Conservation (phyloP, 257 asterid species). For the Scutellaria barbata region DNA sequence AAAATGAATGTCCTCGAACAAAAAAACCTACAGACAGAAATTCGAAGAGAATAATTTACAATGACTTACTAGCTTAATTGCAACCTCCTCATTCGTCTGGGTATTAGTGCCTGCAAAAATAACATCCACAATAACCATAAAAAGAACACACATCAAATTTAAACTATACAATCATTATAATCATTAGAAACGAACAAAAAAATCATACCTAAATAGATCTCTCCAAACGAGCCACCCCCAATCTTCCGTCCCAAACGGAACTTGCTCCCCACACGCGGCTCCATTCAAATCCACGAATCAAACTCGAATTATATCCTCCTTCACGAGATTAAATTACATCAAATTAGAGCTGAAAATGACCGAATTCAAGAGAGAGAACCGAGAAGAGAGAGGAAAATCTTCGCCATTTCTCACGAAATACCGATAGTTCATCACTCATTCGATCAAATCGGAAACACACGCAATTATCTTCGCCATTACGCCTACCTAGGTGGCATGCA, state of each 20-base stretch:
- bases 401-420: constrained; percentile 39
- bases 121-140: not conserved
- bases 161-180: constrained; percentile 12
- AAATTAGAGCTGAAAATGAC: constrained; percentile 31
- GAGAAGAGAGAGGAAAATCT: constrained; percentile 15
- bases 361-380: constrained; percentile 31
- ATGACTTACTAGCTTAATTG: constrained; percentile 62
- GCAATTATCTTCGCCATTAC: constrained; percentile 22
- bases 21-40: not conserved
- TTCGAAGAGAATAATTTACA: not conserved
- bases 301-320: constrained; percentile 15
- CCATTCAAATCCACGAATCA: constrained; percentile 46
- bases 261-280: constrained; percentile 73
- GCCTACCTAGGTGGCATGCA: constrained; percentile 21
- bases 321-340: constrained; percentile 22
- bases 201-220: constrained; percentile 59
- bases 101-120: constrained; percentile 55
- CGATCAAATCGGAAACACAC: constrained; percentile 43
- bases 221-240: constrained; percentile 77
- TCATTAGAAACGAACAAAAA: not conserved
- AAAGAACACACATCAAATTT: not conserved
- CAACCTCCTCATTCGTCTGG: constrained; percentile 79
- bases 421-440: constrained; percentile 37
- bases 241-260: constrained; percentile 68
- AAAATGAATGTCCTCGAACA: constrained; percentile 7